A percentile compares a stretch with the other conserved stretches of the same genome.
Conservation (phyloP, 805 yeast genomes). For the Monosporozyma siamensis region DNA sequence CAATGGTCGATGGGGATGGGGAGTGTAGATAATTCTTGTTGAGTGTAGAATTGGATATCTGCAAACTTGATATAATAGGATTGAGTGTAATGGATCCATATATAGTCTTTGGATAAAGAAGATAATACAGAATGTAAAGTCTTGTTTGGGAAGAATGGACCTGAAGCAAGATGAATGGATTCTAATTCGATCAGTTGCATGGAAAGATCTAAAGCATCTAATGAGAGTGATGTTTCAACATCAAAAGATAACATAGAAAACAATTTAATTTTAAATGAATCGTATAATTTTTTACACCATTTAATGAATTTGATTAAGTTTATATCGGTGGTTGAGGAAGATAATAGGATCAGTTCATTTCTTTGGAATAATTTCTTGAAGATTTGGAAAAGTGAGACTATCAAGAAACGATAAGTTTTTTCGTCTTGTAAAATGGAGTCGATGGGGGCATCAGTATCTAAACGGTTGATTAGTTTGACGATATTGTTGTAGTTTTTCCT, state of each 20-base stretch:
- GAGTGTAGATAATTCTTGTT: conserved; percentile 37
- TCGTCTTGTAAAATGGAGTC: conserved; percentile 11
- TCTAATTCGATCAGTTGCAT: conserved; percentile 52
- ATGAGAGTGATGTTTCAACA: conserved; percentile 39
- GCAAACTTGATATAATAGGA: conserved; percentile 52
- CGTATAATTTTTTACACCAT: conserved; percentile 58
- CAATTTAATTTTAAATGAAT: conserved; percentile 40
- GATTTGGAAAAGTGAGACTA: conserved; percentile 25
- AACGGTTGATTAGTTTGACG: conserved; percentile 23
- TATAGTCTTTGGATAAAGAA: conserved; percentile 45
- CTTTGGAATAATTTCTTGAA: conserved; percentile 27
- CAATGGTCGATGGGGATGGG: conserved; percentile 18
- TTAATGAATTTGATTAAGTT: conserved; percentile 33
- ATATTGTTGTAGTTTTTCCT: conserved; percentile 26
- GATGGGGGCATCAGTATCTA: conserved; percentile 8
- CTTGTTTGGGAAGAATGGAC: conserved; percentile 55
- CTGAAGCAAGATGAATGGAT: conserved; percentile 41
- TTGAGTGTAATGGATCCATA: no score
- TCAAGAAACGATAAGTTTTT: conserved; percentile 21
- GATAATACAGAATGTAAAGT: conserved; percentile 43
- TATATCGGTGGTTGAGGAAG: conserved; percentile 14
- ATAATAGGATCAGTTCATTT: conserved; percentile 21
- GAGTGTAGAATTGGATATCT: conserved; percentile 73
- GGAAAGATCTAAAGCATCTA: conserved; percentile 45
- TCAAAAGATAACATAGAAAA: conserved; percentile 31